phyloP scores from a whole-genome alignment of 1,139 yeast species.

The Pichiaceae sp. region DNA sequence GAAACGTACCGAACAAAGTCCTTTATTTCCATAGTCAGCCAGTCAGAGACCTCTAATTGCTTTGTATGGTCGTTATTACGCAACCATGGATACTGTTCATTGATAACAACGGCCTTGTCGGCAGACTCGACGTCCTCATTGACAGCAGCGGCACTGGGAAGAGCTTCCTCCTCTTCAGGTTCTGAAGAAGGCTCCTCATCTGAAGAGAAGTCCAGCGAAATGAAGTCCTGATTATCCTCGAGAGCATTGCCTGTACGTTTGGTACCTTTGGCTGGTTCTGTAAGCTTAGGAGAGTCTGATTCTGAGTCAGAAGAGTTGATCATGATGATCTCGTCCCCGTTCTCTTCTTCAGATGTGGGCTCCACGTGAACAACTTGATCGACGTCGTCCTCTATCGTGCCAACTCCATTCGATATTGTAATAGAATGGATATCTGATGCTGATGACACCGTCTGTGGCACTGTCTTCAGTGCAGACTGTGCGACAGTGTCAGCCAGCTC shows the following conservation, averaged over 20 bases:
- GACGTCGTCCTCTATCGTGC: conserved; percentile 2
- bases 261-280: not conserved
- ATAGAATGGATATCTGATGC: too few relatives aligned
- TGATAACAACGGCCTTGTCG: conserved; percentile 21
- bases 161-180: conserved; percentile 11
- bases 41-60: conserved; percentile 72
- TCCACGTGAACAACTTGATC: conserved; percentile 2
- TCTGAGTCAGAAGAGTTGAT: conserved; percentile 1
- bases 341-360: conserved; percentile 2
- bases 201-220: conserved; percentile 48
- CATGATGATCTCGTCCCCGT: conserved; percentile 3
- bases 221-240: conserved; percentile 47
- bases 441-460: too few relatives aligned
- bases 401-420: conserved; percentile 8
- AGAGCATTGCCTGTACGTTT: conserved; percentile 1
- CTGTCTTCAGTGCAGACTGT: too few relatives aligned
- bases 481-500: too few relatives aligned
- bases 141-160: conserved; percentile 10
- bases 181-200: conserved; percentile 23
- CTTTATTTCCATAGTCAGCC: conserved; percentile 81
- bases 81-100: conserved; percentile 69
- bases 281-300: too few relatives aligned
- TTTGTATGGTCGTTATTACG: conserved; percentile 65
- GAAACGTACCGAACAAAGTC: conserved; percentile 85
- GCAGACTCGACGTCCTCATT: conserved; percentile 21